phyloP scores from a whole-genome alignment of 805 yeast species.

The Metahyphopichia silvanorum region DNA sequence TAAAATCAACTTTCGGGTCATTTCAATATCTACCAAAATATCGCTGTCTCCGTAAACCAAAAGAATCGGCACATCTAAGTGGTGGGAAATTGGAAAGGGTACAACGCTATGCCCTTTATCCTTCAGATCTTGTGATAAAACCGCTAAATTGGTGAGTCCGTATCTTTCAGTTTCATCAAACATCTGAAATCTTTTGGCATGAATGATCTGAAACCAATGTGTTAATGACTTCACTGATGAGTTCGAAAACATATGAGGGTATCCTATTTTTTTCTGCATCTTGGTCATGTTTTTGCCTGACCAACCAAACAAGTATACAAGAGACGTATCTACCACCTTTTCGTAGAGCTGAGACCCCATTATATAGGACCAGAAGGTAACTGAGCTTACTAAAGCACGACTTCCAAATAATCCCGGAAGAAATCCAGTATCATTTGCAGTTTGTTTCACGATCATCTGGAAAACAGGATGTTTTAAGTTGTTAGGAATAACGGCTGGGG shows the following conservation, averaged over 20 bases:
- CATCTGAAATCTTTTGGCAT: conserved; percentile 28
- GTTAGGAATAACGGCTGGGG: conserved; percentile 27
- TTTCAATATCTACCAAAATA: conserved; percentile 24
- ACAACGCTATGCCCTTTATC: conserved; percentile 16
- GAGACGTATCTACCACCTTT: conserved; percentile 19
- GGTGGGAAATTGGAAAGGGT: conserved; percentile 28
- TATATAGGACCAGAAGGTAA: conserved; percentile 23
- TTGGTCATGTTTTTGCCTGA: conserved; percentile 17
- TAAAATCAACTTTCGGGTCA: conserved; percentile 17
- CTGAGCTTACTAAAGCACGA: conserved; percentile 27
- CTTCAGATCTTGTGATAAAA: conserved; percentile 12
- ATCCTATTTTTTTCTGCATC: conserved; percentile 23
- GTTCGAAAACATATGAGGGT: conserved; percentile 28
- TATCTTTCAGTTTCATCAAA: conserved; percentile 24
- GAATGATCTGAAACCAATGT: conserved; percentile 33
- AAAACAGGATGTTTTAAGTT: conserved; percentile 21
- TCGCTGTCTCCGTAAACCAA: conserved; percentile 27
- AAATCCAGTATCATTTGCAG: conserved; percentile 22
- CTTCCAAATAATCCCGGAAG: conserved; percentile 23
- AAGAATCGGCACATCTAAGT: conserved; percentile 24
- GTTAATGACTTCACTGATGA: conserved; percentile 24
- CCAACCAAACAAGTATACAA: conserved; percentile 26
- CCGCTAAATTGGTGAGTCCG: conserved; percentile 20
- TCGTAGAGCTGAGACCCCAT: conserved; percentile 20
- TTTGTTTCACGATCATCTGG: conserved; percentile 19